phyloP scores from a whole-genome alignment of 345 rosid genomes.

The Cardamine occulta region DNA sequence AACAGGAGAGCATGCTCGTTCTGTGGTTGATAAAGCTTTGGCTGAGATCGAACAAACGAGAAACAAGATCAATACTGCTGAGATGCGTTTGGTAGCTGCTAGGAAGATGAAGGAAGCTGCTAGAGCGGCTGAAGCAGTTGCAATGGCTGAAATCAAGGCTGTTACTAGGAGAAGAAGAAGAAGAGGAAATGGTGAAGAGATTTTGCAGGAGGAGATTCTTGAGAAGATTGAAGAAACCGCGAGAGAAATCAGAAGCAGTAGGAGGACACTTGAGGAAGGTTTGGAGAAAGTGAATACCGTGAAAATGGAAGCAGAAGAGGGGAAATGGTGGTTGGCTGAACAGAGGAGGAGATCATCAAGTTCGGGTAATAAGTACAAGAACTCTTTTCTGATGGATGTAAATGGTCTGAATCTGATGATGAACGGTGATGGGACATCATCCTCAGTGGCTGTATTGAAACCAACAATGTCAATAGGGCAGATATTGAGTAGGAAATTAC shows the following conservation, averaged over 20 bases:
- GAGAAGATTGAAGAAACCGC: slow-evolving; percentile 73
- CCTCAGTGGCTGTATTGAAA: slow-evolving; percentile 56
- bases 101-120: slow-evolving; percentile 93
- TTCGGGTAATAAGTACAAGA: slow-evolving; percentile 66
- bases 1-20: slow-evolving; percentile 62
- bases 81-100: slow-evolving; percentile 77
- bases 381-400: slow-evolving; percentile 37
- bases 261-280: slow-evolving; percentile 75
- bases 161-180: slow-evolving; percentile 40
- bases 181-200: slow-evolving; percentile 18
- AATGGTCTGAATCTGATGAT: slow-evolving; percentile 38
- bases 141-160: slow-evolving; percentile 77
- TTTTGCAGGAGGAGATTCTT: slow-evolving; percentile 52
- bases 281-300: slow-evolving; percentile 61
- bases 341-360: slow-evolving; percentile 49
- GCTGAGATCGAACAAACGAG: slow-evolving; percentile 71
- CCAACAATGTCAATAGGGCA: slow-evolving; percentile 87
- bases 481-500: slow-evolving; percentile 84
- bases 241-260: slow-evolving; percentile 70
- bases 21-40: slow-evolving; percentile 62
- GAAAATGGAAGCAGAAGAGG: slow-evolving; percentile 67
- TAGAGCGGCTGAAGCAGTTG: slow-evolving; percentile 85
- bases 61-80: slow-evolving; percentile 68
- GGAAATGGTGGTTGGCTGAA: slow-evolving; percentile 57
- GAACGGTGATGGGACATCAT: slow-evolving; percentile 33